phyloP scores from a whole-genome alignment of 2,329 filamentous ascomycete genomes.

The Leptographium flavum region DNA sequence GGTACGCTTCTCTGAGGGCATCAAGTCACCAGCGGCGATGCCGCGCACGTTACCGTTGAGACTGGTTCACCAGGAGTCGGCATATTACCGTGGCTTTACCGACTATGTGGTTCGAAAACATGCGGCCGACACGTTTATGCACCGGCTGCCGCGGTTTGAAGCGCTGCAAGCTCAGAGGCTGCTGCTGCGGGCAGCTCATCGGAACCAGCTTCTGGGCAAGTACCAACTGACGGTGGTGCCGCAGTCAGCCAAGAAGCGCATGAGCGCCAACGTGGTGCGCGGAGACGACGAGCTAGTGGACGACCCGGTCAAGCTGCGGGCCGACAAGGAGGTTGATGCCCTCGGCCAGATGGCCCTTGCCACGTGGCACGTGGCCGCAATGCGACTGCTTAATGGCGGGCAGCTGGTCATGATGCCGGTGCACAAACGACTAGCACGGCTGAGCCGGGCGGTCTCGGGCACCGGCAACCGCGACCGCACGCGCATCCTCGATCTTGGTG shows the following conservation, averaged over 20 bases:
- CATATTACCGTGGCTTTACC: slow-evolving; percentile 82
- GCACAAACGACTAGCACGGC: slow-evolving; percentile 43
- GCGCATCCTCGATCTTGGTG: slow-evolving; percentile 74
- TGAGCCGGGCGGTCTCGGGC: slow-evolving; percentile 39
- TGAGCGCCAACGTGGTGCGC: slow-evolving; percentile 58
- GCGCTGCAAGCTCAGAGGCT: slow-evolving; percentile 73
- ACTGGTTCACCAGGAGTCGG: slow-evolving; percentile 49
- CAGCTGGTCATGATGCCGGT: slow-evolving; percentile 49
- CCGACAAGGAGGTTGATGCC: slow-evolving; percentile 69
- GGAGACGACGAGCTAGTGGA: slow-evolving; percentile 51
- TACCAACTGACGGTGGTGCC: slow-evolving; percentile 62
- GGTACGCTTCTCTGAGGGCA: slow-evolving; percentile 55
- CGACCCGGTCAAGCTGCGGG: slow-evolving; percentile 47
- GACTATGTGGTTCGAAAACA: slow-evolving; percentile 53
- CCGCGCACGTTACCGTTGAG: slow-evolving; percentile 37
- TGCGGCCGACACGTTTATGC: slow-evolving; percentile 64
- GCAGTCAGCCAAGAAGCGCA: slow-evolving; percentile 55
- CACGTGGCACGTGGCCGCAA: slow-evolving; percentile 47
- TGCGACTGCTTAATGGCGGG: slow-evolving; percentile 49
- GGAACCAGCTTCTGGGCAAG: slow-evolving; percentile 71
- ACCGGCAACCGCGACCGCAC: slow-evolving; percentile 37
- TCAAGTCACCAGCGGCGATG: slow-evolving; percentile 23
- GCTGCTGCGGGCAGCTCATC: slow-evolving; percentile 56
- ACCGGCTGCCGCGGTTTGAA: slow-evolving; percentile 74
- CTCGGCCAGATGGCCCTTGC: slow-evolving; percentile 53